Percentiles rank a stretch among this genome's conserved stretches.
Evolutionary conservation across 2,329 filamentous ascomycete species (phyloP).

Genomic region (Trichoderma pleuroti): DNA sequence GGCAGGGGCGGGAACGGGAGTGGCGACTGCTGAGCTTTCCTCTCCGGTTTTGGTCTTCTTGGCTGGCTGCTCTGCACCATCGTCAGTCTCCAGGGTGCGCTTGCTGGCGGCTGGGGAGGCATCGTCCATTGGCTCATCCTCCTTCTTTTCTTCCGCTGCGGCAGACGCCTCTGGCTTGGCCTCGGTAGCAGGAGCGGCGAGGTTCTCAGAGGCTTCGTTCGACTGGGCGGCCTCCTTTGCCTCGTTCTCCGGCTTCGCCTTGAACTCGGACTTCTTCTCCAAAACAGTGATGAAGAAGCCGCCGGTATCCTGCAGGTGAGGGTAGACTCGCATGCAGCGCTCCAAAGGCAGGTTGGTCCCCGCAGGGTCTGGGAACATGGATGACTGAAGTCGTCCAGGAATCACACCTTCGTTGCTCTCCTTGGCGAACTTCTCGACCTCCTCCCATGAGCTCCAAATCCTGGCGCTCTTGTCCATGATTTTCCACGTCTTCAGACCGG

Average conservation of each 20-base stretch:
- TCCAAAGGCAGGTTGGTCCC: constrained; percentile 69
- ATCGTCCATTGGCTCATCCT: constrained; percentile 33
- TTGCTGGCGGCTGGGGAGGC: constrained; percentile 33
- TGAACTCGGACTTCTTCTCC: constrained; percentile 86
- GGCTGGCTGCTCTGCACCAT: constrained; percentile 38
- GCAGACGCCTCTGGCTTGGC: constrained; percentile 31
- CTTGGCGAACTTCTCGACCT: constrained; percentile 68
- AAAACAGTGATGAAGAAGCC: constrained; percentile 96
- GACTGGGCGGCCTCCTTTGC: constrained; percentile 34
- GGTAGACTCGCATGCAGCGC: constrained; percentile 89
- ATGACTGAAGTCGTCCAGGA: constrained; percentile 68
- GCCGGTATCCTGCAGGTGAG: constrained; percentile 92
- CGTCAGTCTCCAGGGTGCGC: constrained; percentile 35
- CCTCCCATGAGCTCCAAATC: constrained; percentile 77
- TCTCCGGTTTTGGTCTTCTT: constrained; percentile 49
- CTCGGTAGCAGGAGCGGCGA: constrained; percentile 20
- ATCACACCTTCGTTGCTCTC: constrained; percentile 50
- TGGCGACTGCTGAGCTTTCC: constrained; percentile 20
- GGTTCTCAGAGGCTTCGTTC: constrained; percentile 16
- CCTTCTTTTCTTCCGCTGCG: constrained; percentile 30
- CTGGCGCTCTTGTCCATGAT: constrained; percentile 83
- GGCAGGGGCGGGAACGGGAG: constrained; percentile 21
- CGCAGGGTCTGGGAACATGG: constrained; percentile 74
- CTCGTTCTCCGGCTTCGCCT: constrained; percentile 66
- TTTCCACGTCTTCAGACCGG: constrained; percentile 79